Evolutionary conservation across 306 rosid species (phyloP).

Genomic region (Coriaria nepalensis): DNA sequence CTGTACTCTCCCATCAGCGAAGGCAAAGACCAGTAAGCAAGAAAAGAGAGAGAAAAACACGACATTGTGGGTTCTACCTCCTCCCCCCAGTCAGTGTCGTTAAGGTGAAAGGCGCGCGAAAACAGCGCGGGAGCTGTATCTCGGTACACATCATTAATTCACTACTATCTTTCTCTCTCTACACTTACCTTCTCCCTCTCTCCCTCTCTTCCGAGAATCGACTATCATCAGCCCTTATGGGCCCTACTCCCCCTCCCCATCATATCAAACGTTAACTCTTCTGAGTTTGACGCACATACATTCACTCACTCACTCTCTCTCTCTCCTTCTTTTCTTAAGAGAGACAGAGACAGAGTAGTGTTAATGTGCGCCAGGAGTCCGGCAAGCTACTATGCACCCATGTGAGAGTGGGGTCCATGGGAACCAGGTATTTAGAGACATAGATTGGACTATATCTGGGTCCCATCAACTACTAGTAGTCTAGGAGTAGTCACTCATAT

Average conservation of each 20-base stretch:
- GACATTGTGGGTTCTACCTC: constrained; percentile 12
- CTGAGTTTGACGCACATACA: constrained; percentile 10
- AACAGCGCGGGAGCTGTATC: constrained; percentile 58
- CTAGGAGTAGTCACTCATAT: neutral
- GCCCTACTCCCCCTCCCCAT: constrained; percentile 21
- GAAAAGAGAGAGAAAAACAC: neutral
- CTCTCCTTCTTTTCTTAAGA: neutral
- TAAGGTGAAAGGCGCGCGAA: constrained; percentile 37
- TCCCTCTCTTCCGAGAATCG: neutral
- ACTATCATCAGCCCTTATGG: constrained; percentile 4
- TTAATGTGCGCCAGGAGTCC: constrained; percentile 8
- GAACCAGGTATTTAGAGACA: constrained; percentile 33
- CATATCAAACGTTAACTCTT: constrained; percentile 30
- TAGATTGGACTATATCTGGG: constrained; percentile 32
- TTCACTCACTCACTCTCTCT: constrained; percentile 1
- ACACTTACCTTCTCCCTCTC: constrained; percentile 1
- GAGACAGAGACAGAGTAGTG: constrained; percentile 1
- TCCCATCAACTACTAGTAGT: constrained; percentile 15
- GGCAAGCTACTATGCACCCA: constrained; percentile 23
- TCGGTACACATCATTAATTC: constrained; percentile 18
- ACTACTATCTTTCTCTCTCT: constrained; percentile 11
- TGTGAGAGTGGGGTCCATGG: constrained; percentile 33
- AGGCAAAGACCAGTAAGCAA: neutral
- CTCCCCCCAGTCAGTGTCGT: constrained; percentile 7
- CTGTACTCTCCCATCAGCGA: no score